Base-by-base conservation (phyloP, 257 asterid genomes). In the Solanum bulbocastanum region DNA sequence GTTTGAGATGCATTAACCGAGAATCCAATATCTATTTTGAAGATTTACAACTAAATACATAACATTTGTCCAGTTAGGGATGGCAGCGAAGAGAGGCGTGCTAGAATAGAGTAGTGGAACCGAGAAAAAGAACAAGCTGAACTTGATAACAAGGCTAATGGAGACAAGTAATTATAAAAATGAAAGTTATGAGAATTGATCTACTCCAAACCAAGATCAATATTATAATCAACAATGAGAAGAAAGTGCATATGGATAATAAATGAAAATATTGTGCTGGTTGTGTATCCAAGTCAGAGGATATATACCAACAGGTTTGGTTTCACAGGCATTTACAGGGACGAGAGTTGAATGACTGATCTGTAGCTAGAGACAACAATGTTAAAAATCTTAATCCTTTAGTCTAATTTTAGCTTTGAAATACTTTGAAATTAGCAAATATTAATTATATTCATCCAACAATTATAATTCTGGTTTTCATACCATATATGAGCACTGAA, bases 81-180 rank as follows among this genome's bases (percentile, higher is more conserved):
- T 90, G 96, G 99, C 42, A 97, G 99, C 87, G 98, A 94, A 87
- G 99, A 97, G 92, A 95, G 99, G 75, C 93, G 98, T 83, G 99
- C 99, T 84, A 94, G 94, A 89, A 97, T 97, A 83, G 99, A 90
- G 89, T 96, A 94, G 88, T 97, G 99, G 99, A 97, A 96, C 88
- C 90, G 98, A 93, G 99, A 97, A 89, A 96, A 88, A 88, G 99
- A 97, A 87, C 95, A 94, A 83, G 92, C 96, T 0, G 94, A 93
- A 75, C 92, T 58, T 82, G 90, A 93, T 82, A 87, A 84, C 86
- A 93, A 84, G 86, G 92, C 73, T 20, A 83, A 60, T 76, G 82
- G 83, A 87, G 91, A 88, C 3, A 40, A 36, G 86, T 56, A 89
- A 90, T 66, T 58, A 82, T 33, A 88, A 90, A 88, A 86, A 86